These are phyloP conservation scores for Arthrobotrys iridis DNA, from an alignment of 2,329 filamentous ascomycete genomes.

Conservation along the genomic window DNA sequence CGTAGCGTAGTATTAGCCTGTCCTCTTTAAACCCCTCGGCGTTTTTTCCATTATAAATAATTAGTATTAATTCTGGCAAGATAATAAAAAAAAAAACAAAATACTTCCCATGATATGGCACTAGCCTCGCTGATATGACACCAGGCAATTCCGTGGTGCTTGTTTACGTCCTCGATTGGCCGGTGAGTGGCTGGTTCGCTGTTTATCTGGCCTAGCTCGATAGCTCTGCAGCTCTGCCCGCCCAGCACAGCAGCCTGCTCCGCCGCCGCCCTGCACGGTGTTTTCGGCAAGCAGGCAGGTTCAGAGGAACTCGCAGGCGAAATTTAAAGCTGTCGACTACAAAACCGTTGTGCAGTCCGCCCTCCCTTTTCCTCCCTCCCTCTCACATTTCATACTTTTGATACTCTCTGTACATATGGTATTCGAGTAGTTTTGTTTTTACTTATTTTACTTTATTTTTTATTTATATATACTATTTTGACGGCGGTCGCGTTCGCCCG, in stretches of 20 bases:
- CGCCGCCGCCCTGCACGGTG: not conserved
- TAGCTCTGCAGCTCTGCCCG: too few relatives aligned
- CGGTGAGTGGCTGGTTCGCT: conserved; percentile 37
- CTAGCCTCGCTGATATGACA: too few relatives aligned
- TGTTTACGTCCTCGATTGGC: conserved; percentile 47
- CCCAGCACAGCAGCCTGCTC: conserved; percentile 22
- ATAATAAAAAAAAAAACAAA: too few relatives aligned
- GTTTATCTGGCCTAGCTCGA: conserved; percentile 43
- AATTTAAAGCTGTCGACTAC: conserved; percentile 34
- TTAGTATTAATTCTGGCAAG: too few relatives aligned
- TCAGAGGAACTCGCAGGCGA: conserved; percentile 51
- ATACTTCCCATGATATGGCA: too few relatives aligned
- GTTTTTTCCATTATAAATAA: too few relatives aligned
- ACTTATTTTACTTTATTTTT: not conserved
- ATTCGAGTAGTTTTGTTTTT: not conserved
- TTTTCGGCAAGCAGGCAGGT: conserved; percentile 43
- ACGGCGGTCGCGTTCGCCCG: not conserved
- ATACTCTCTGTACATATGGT: not conserved
- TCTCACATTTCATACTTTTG: too few relatives aligned
- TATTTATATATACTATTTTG: not conserved
- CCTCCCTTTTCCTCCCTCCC: not conserved
- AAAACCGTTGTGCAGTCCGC: conserved; percentile 37
- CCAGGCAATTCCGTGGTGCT: conserved; percentile 20
- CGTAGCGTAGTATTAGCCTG: too few relatives aligned
- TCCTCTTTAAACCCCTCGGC: too few relatives aligned